A percentile compares a stretch with the other conserved stretches of the same genome.
phyloP scores from a whole-genome alignment of 257 asterid species.

The Perilla frutescens region DNA sequence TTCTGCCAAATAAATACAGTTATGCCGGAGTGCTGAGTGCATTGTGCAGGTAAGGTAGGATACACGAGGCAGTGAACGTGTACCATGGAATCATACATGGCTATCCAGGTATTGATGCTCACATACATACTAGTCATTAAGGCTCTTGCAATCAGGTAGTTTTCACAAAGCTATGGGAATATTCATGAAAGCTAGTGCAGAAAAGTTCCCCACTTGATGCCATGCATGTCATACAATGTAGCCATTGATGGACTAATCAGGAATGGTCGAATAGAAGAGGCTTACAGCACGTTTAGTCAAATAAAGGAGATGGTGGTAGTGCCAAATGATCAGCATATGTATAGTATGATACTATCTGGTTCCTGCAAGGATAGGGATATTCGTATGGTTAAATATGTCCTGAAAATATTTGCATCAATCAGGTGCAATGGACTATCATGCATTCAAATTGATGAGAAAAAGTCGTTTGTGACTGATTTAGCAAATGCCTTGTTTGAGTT shows the following conservation, averaged over 20 bases:
- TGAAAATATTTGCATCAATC: too few relatives aligned
- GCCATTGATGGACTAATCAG: slow-evolving; percentile 59
- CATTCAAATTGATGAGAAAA: slow-evolving; percentile 40
- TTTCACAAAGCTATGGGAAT: slow-evolving; percentile 46
- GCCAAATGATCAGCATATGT: too few relatives aligned
- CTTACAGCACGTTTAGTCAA: slow-evolving; percentile 53
- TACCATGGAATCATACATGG: slow-evolving; percentile 58
- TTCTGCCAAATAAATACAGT: too few relatives aligned
- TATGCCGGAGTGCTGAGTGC: slow-evolving; percentile 63
- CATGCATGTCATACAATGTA: slow-evolving; percentile 59
- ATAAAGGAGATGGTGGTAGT: slow-evolving; percentile 46
- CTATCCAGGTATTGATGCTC: slow-evolving; percentile 51
- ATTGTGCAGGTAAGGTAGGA: slow-evolving; percentile 60
- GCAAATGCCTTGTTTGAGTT: slow-evolving; percentile 37
- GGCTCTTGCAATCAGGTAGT: slow-evolving; percentile 62
- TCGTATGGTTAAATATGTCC: too few relatives aligned
- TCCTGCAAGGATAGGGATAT: too few relatives aligned
- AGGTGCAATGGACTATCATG: slow-evolving; percentile 43
- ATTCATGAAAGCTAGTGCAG: slow-evolving; percentile 52
- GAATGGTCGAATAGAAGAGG: slow-evolving; percentile 54
- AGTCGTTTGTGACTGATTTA: slow-evolving; percentile 34
- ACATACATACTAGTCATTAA: slow-evolving; percentile 59
- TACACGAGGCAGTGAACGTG: slow-evolving; percentile 60
- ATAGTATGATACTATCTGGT: too few relatives aligned
- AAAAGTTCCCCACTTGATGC: slow-evolving; percentile 68